Conservation (phyloP, 108 stramenopile genomes). For the Nitzschia sp. region DNA sequence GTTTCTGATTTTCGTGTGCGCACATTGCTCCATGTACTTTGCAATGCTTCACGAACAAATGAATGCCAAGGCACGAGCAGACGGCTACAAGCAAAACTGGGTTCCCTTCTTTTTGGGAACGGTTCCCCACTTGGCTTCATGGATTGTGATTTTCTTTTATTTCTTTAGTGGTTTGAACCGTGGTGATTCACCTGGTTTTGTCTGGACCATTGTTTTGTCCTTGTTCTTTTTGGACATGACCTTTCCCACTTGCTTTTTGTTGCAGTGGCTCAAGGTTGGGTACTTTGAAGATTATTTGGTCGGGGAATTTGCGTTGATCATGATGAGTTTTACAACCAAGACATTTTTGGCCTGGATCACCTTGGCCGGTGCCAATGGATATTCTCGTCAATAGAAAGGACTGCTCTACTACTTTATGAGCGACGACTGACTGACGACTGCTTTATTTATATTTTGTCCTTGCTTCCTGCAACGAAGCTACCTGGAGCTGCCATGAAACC, state of each 20-base stretch:
- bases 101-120: conserved; percentile 15
- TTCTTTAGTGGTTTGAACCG: background rate
- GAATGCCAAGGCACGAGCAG: conserved; percentile 32
- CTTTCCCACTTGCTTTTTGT: conserved; percentile 17
- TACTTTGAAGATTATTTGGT: conserved; percentile 17
- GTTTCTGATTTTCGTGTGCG: conserved; percentile 21
- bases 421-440: no score
- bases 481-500: no score
- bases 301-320: conserved; percentile 28
- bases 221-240: conserved; percentile 23
- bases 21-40: conserved; percentile 21
- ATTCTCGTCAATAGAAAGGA: background rate
- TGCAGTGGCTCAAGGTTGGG: conserved; percentile 27
- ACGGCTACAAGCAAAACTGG: conserved; percentile 30
- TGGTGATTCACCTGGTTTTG: conserved; percentile 21
- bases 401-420: background rate
- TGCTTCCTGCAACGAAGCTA: no score
- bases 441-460: no score
- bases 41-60: conserved; percentile 17
- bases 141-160: conserved; percentile 25
- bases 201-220: conserved; percentile 9
- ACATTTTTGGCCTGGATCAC: conserved; percentile 28
- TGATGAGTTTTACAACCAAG: conserved; percentile 29
- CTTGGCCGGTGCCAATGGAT: conserved; percentile 13
- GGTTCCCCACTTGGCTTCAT: conserved; percentile 19